Evolutionary conservation across 306 rosid species (phyloP), one percentile per base, ranked within the genome.

Genomic region (Fragaria iinumae): DNA sequence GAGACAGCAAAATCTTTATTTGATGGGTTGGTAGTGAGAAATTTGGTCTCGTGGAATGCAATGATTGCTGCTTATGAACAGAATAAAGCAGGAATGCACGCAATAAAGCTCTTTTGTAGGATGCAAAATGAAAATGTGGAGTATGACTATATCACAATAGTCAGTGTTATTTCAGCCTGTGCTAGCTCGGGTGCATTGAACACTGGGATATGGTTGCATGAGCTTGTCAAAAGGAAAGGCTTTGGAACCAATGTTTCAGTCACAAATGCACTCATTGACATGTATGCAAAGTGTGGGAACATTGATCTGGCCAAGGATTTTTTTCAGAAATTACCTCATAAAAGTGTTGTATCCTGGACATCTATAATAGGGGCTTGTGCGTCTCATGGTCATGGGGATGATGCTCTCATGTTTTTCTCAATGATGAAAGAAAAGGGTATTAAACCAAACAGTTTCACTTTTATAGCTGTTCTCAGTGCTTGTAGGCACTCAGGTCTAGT

Each of bases 391-490:
- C 87, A 82, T 72, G 86, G 88, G 49, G 71, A 36, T 57, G 91
- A 86, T 80, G 91, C 92, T 69, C 72, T 91, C 60, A 82, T 80
- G 34, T 86, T 87, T 73, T 89, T 91, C 81, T 85, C 81, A 41
- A 70, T 62, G 77, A 89, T 91, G 97, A 84, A 76, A 79, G 49
- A 74, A 76, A 82, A 79, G 77, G 80, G 85, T 39, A 68, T 68
- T 11, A 64, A 76, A 41, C 97, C 93, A 11, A 90, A 91, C 65
- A 80, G 20, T 59, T 82, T 91, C 59, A 91, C 97, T 71, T 91
- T 88, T 71, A 87, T 83, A 14, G 89, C 92, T 63, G 88, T 88
- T 83, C 81, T 91, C 2, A 83, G 94, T 64, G 94, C 97, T 52
- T 91, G 94, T 81, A 82, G 92, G 80, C 84, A 89, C 44, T 82